These are phyloP conservation scores for Myochromella boudieri DNA, from an alignment of 768 basidiomycete species.

Conservation along the genomic window DNA sequence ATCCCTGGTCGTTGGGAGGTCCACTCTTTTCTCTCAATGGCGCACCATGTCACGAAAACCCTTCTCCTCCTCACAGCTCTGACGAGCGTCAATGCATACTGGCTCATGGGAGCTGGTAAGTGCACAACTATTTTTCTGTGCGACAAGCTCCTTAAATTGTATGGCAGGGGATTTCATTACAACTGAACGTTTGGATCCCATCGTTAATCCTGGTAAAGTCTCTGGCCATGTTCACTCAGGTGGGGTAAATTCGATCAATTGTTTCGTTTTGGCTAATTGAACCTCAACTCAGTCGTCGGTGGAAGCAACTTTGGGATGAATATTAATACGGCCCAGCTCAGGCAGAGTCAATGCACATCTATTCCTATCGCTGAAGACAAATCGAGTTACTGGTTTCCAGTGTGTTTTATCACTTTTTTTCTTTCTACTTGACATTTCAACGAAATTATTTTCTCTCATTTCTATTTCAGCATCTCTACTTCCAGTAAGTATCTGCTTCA, in stretches of 20 bases:
- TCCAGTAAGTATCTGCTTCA: conserved; percentile 35
- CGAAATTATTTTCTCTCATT: too few relatives aligned
- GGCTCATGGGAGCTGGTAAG: conserved; percentile 44
- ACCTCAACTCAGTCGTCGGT: conserved; percentile 39
- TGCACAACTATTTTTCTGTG: background rate
- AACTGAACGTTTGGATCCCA: conserved; percentile 49
- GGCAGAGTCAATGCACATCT: conserved; percentile 51
- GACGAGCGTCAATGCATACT: conserved; percentile 40
- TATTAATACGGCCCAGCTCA: conserved; percentile 39
- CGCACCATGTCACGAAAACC: conserved; percentile 26
- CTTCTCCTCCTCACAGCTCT: conserved; percentile 30
- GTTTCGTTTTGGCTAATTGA: conserved; percentile 1
- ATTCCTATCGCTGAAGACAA: conserved; percentile 54
- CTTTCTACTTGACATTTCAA: background rate
- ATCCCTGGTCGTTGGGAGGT: conserved; percentile 19
- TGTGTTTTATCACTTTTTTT: conserved; percentile 22
- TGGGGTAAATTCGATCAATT: conserved; percentile 19
- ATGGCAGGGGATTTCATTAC: conserved; percentile 40
- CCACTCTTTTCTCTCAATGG: conserved; percentile 27
- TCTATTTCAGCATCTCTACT: conserved; percentile 45
- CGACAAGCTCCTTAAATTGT: background rate
- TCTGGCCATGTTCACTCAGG: conserved; percentile 49
- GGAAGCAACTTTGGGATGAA: conserved; percentile 50
- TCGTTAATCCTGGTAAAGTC: conserved; percentile 45
- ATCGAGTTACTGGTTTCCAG: conserved; percentile 54